These are phyloP conservation scores for Botryotinia narcissicola DNA, from an alignment of 2,329 filamentous ascomycete species.

Conservation along the genomic window DNA sequence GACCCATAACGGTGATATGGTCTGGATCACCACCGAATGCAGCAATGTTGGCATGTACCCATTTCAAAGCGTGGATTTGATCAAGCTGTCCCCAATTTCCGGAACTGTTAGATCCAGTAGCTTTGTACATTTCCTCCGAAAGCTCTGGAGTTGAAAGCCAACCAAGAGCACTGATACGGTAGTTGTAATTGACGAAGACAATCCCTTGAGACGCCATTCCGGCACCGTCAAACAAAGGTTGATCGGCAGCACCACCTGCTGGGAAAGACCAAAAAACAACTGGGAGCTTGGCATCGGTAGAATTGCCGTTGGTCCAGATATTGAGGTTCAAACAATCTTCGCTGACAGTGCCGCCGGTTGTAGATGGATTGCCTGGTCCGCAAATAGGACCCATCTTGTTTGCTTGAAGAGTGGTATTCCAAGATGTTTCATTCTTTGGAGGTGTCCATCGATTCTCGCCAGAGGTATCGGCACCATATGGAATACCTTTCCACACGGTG, in stretches of 20 bases:
- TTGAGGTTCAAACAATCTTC: conserved; percentile 49
- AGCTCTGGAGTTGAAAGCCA: conserved; percentile 50
- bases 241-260: conserved; percentile 17
- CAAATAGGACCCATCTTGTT: conserved; percentile 35
- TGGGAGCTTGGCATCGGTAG: conserved; percentile 17
- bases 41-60: conserved; percentile 56
- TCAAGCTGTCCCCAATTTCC: conserved; percentile 53
- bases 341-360: conserved; percentile 28
- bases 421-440: conserved; percentile 34
- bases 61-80: conserved; percentile 56
- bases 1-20: conserved; percentile 43
- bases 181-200: conserved; percentile 59
- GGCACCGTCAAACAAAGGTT: conserved; percentile 29
- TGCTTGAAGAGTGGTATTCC: conserved; percentile 31
- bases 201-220: conserved; percentile 37
- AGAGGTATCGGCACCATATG: conserved; percentile 40
- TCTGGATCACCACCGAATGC: conserved; percentile 50
- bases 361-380: conserved; percentile 30
- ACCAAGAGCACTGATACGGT: conserved; percentile 58
- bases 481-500: conserved; percentile 9
- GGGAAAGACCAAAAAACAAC: conserved; percentile 41
- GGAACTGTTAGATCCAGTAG: conserved; percentile 24
- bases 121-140: conserved; percentile 23
- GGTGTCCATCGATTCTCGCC: conserved; percentile 41
- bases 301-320: conserved; percentile 38